These are phyloP conservation scores for Lepidium sativum DNA, from an alignment of 345 rosid species.

Conservation along the genomic window DNA sequence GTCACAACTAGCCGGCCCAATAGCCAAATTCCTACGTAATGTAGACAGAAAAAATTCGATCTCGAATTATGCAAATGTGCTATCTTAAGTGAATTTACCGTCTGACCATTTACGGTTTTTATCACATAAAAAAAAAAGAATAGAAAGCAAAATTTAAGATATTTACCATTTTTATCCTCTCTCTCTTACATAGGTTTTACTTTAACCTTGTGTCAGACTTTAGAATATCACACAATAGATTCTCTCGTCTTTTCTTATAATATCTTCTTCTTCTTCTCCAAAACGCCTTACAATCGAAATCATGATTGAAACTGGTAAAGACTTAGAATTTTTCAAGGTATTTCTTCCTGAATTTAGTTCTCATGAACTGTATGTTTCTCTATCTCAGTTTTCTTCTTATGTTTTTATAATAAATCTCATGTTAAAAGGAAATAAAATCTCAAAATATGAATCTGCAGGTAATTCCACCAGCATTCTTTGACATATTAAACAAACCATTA, in stretches of 20 bases:
- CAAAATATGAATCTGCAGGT: neutral
- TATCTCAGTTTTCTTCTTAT: neutral
- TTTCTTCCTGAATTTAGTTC: conserved; percentile 22
- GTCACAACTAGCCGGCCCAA: no score
- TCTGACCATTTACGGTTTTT: no score
- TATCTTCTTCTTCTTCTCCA: neutral
- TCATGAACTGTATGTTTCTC: conserved; percentile 12
- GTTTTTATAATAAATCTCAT: neutral
- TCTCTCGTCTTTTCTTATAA: neutral
- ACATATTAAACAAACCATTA: conserved; percentile 9
- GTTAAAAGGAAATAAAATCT: neutral
- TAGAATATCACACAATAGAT: no score
- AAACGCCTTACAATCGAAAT: neutral
- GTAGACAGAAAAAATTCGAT: no score
- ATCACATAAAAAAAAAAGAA: no score
- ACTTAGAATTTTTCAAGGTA: conserved; percentile 22
- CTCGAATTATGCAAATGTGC: no score
- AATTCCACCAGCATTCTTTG: conserved; percentile 26
- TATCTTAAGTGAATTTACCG: no score
- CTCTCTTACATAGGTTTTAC: no score
- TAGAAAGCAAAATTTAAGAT: no score
- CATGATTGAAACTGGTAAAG: conserved; percentile 17
- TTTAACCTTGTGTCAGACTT: no score
- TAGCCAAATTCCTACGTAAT: no score
- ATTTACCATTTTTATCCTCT: no score